Conservation (phyloP, 1,284 basidiomycete genomes). For the Retiboletus flavoniger region DNA sequence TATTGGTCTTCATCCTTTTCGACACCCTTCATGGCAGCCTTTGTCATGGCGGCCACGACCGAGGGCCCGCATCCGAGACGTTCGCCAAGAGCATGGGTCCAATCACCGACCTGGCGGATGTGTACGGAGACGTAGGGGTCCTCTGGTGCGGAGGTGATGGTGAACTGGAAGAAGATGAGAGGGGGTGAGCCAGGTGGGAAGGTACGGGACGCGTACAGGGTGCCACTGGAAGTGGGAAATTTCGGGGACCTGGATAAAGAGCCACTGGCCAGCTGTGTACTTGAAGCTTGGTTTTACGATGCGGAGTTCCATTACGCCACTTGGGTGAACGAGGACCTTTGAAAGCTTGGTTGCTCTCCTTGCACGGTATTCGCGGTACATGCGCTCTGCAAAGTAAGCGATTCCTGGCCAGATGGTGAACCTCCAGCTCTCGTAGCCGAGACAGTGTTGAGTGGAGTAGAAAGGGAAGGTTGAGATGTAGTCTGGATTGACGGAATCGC, state of each 20-base stretch:
- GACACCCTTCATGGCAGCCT: slow-evolving; percentile 68
- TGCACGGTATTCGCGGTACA: slow-evolving; percentile 77
- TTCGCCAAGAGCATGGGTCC: slow-evolving; percentile 76
- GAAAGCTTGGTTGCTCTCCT: slow-evolving; percentile 72
- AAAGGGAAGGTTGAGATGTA: slow-evolving; percentile 72
- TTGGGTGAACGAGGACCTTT: slow-evolving; percentile 79
- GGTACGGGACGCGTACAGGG: slow-evolving; percentile 54
- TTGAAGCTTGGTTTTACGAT: slow-evolving; percentile 87
- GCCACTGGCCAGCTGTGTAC: slow-evolving; percentile 88
- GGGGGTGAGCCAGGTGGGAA: no score
- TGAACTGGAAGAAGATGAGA: slow-evolving; percentile 56
- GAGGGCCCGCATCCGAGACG: slow-evolving; percentile 78
- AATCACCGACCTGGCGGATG: slow-evolving; percentile 90
- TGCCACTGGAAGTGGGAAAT: slow-evolving; percentile 86
- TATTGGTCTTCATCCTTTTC: slow-evolving; percentile 58
- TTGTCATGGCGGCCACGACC: slow-evolving; percentile 71
- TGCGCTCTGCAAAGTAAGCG: slow-evolving; percentile 80
- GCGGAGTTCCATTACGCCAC: slow-evolving; percentile 85
- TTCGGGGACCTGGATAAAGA: slow-evolving; percentile 85
- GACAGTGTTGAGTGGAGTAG: slow-evolving; percentile 77
- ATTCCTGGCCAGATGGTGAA: slow-evolving; percentile 86
- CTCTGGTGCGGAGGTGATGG: slow-evolving; percentile 89
- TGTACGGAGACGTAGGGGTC: slow-evolving; percentile 88
- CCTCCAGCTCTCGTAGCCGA: slow-evolving; percentile 85
- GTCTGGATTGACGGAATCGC: slow-evolving; percentile 71